Base-by-base conservation (phyloP, 768 basidiomycete genomes). In the Solioccasus polychromus region DNA sequence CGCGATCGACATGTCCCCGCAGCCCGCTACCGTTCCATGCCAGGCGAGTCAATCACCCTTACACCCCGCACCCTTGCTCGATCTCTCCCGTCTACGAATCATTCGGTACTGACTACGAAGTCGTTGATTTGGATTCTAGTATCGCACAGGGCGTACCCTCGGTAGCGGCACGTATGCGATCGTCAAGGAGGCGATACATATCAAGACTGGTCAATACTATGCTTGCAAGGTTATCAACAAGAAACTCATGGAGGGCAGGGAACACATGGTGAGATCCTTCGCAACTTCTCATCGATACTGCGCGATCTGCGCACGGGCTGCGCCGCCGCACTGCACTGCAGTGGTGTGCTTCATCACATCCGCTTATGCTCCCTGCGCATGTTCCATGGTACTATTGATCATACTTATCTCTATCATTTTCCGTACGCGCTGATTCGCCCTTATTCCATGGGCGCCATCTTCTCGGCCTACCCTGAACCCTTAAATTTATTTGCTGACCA, bases 161-260 rank as follows among this genome's bases (percentile, higher is more conserved):
- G 90, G 89, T 20, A 92, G 88, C 60, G 93, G 93, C 38, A 96
- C 93, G 34, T 97, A 96, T 61, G 91, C 91, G 49, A 91, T 93
- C 64, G 91, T 92, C 38, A 92, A 92, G 69, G 92, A 96, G 72
- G 93, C 93, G 35, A 88, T 94, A 20, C 92, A 95, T 61, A 85
- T 95, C 72, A 84, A 87, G 71, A 92, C 92, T 1, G 82, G 83
- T 18, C 80, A 96, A 67, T 95, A 94, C 71, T 98, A 87, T 74
- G 96, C 95, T 18, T 97, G 94, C 80, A 99, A 99, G 69, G 96
- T 98, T 60, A 93, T 97, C 71, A 97, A 95, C 82, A 98, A 98
- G 78, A 92, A 94, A 61, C 81, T 96, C 47, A 96, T 96, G 93
- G 89, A 95, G 64, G 95, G 95, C 5, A 77, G 95, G 52, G 95